Evolutionary conservation across 2,329 filamentous ascomycete genomes (phyloP), one percentile per base, ranked within the genome.

Genomic region (Colletotrichum magnum): DNA sequence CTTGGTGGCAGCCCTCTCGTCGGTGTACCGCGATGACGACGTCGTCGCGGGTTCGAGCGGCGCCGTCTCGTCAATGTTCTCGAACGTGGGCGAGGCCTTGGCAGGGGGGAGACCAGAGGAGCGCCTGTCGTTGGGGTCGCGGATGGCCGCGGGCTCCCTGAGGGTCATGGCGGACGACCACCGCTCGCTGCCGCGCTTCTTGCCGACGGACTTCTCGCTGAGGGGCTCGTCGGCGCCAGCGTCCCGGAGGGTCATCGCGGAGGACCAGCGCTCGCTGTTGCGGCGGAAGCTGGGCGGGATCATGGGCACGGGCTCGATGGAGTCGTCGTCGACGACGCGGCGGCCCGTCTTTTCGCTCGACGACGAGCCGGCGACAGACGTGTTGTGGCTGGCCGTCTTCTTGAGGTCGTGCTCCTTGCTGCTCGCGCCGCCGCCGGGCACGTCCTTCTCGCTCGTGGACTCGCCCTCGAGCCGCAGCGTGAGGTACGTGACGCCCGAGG

Each of bases 201-300:
- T 69, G 24, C 63, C 63, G n/a, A 52, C 64, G 13, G 54, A 6
- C 45, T 68, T 63, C 28, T 68, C 64, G 45, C 63, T 63, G 21
- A 57, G 39, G 58, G 43, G 43, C n/a, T 69, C 67, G 26, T 69
- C 67, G 1, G 21, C 51, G 15, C 45, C 67, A 15, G 53, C 53
- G 28, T 69, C 67, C 50, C 21, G 60, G 6, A 69, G 67, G 0
- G 67, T 69, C 67, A 69, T 66, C 36, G 67, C 67, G 1, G 67
- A 66, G 12, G 67, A 69, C 67, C 67, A 69, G 13, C 67, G 67
- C 36, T 69, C 67, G 51, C 50, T 68, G 65, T 64, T 58, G 47
- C 39, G 63, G 4, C 57, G 53, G 62, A 69, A 69, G 67, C 56
- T 69, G 6, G 67, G 67, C 15, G 67, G 67, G 21, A 69, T 69